Percentiles rank a stretch among this genome's conserved stretches.
Evolutionary conservation across 768 basidiomycete genomes (phyloP).

Genomic region (Symmetrospora coprosmae): DNA sequence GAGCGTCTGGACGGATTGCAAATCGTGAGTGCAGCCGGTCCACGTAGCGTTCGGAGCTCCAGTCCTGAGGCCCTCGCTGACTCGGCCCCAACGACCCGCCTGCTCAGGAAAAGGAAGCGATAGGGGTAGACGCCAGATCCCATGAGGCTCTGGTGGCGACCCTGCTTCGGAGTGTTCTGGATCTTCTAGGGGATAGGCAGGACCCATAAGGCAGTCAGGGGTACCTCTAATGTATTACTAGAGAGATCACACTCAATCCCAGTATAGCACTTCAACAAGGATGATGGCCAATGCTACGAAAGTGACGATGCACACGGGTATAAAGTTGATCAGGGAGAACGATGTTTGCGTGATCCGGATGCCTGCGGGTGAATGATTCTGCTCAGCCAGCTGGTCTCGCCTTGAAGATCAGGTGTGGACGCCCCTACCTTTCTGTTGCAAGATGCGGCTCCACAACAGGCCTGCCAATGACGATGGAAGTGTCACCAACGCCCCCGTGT

Average conservation of each 20-base stretch:
- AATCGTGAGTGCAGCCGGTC: slow-evolving; percentile 38
- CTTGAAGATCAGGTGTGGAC: not conserved
- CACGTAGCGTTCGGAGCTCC: too few relatives aligned
- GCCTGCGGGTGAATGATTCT: not conserved
- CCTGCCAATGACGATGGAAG: slow-evolving; percentile 11
- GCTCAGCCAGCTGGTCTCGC: not conserved
- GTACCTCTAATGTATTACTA: not conserved
- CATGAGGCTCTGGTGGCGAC: slow-evolving; percentile 12
- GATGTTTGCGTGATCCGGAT: slow-evolving; percentile 10
- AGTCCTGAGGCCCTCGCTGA: not conserved
- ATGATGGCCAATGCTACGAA: slow-evolving; percentile 12
- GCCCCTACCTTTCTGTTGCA: slow-evolving; percentile 11
- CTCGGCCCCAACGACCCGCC: not conserved
- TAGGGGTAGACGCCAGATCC: slow-evolving; percentile 1
- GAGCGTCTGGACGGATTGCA: slow-evolving; percentile 49
- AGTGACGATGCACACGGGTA: slow-evolving; percentile 14
- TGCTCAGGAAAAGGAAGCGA: not conserved
- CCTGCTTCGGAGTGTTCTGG: not conserved
- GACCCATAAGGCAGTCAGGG: not conserved
- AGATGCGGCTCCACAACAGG: slow-evolving; percentile 11
- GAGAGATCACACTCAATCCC: slow-evolving; percentile 26
- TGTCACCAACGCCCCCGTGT: slow-evolving; percentile 9
- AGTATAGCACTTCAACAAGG: slow-evolving; percentile 18
- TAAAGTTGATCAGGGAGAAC: slow-evolving; percentile 6
- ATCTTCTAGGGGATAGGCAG: slow-evolving; percentile 2